phyloP scores from a whole-genome alignment of 495 filamentous ascomycete species.

The Neurospora sp. region DNA sequence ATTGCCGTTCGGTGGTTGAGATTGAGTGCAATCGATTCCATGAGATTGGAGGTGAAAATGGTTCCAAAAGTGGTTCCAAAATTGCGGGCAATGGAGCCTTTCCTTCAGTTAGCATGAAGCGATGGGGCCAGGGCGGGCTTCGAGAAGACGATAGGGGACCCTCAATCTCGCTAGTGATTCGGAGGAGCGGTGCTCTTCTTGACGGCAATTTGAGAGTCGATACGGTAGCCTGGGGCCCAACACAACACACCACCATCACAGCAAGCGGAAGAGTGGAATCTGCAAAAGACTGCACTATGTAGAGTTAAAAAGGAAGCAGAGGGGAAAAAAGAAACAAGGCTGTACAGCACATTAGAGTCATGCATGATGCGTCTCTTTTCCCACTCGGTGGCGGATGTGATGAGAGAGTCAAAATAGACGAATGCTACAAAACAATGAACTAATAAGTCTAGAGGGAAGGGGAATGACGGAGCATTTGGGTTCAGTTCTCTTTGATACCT shows the following conservation, averaged over 20 bases:
- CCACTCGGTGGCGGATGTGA: conserved; percentile 1
- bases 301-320: conserved; percentile 1
- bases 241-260: background rate
- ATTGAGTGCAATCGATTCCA: background rate
- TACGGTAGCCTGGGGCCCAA: background rate
- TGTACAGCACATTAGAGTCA: background rate
- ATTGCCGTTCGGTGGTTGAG: background rate
- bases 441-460: too few species aligned
- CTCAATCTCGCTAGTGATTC: conserved; percentile 33
- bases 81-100: background rate
- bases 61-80: background rate
- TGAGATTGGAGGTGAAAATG: conserved; percentile 2
- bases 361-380: conserved; percentile 4
- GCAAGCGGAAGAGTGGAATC: conserved; percentile 2
- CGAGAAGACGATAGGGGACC: conserved; percentile 24
- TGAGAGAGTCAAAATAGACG: background rate
- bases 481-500: background rate
- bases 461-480: too few species aligned
- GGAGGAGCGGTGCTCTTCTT: conserved; percentile 16
- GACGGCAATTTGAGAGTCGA: conserved; percentile 20
- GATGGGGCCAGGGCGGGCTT: conserved; percentile 21
- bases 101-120: conserved; percentile 22
- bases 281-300: background rate
- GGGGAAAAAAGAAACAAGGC: conserved; percentile 10
- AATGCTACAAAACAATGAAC: background rate